phyloP scores from a whole-genome alignment of 83 land plant genomes.

The Diphasiastrum complanatum region DNA sequence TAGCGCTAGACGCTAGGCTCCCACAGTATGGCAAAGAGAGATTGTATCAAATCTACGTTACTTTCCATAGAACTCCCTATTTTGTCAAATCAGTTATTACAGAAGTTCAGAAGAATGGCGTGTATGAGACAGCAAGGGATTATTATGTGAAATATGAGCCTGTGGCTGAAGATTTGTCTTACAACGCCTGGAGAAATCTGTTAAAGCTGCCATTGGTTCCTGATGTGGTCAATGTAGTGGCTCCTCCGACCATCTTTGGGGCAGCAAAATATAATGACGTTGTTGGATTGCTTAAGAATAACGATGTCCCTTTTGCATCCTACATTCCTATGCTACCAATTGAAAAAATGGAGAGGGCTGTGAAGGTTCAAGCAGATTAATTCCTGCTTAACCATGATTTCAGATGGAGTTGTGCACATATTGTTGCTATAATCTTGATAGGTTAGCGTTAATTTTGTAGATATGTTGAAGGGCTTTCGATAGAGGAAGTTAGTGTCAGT shows the following conservation, averaged over 20 bases:
- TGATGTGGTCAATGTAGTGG: conserved; percentile 54
- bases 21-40: conserved; percentile 52
- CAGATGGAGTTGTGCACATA: too few species aligned
- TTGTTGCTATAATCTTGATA: too few species aligned
- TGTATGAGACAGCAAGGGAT: conserved; percentile 47
- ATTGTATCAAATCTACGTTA: conserved; percentile 41
- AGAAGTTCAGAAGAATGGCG: conserved; percentile 56
- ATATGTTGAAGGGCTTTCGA: too few species aligned
- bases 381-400: too few species aligned
- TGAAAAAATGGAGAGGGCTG: conserved; percentile 61
- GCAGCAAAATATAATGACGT: conserved; percentile 61
- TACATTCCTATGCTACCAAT: conserved; percentile 69
- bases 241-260: conserved; percentile 64
- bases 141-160: conserved; percentile 71
- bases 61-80: conserved; percentile 52
- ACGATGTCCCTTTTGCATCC: conserved; percentile 31
- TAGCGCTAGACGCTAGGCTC: conserved; percentile 32
- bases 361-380: too few species aligned
- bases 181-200: conserved; percentile 50
- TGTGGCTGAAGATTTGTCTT: conserved; percentile 54
- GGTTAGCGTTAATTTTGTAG: too few species aligned
- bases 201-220: conserved; percentile 63
- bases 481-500: too few species aligned
- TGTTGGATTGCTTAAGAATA: conserved; percentile 40
- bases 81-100: conserved; percentile 41